Conservation (phyloP, 345 rosid genomes). For the Gynandropsis gynandra region DNA sequence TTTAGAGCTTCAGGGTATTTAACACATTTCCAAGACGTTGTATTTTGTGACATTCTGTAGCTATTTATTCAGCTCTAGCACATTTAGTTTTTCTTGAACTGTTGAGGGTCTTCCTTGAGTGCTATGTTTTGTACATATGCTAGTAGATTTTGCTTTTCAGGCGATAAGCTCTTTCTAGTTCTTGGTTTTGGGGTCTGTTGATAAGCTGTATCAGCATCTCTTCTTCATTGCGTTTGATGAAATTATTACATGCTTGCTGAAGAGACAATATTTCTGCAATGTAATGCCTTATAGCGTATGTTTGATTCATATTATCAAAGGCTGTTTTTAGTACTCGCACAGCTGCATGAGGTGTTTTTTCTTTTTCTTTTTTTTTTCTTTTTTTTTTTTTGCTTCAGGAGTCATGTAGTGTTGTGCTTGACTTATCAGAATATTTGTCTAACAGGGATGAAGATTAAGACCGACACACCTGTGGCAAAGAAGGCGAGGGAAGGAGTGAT, state of each 20-base stretch:
- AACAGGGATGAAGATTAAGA: constrained; percentile 97
- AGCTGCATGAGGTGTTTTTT: no score
- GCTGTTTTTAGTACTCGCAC: no score
- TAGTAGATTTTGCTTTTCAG: neutral
- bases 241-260: no score
- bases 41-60: constrained; percentile 1
- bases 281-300: no score
- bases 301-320: no score
- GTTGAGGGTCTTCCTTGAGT: neutral
- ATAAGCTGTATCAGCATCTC: neutral
- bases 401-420: constrained; percentile 11
- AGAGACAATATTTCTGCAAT: no score
- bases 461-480: constrained; percentile 90
- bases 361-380: no score
- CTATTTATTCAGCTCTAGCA: no score
- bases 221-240: neutral
- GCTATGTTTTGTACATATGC: neutral
- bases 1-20: neutral
- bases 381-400: neutral
- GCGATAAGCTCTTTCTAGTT: neutral
- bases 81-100: neutral
- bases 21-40: neutral
- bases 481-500: constrained; percentile 98
- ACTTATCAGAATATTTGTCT: constrained; percentile 7
- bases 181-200: neutral